Conservation (phyloP, 306 rosid genomes). For the Chamaecrista fasciculata region DNA sequence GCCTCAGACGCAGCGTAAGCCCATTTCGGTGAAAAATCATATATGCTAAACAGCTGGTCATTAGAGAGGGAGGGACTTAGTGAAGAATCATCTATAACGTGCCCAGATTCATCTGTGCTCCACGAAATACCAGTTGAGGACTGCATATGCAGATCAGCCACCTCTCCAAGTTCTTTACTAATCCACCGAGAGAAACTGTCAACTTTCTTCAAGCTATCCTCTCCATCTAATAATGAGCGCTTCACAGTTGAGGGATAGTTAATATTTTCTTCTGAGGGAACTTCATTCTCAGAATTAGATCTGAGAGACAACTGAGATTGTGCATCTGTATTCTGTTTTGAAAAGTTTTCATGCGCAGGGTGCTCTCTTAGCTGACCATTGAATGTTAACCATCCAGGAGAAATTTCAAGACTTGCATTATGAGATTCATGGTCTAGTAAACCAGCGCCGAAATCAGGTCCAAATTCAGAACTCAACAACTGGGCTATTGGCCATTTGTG, state of each 20-base stretch:
- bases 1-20: constrained; percentile 56
- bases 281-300: constrained; percentile 40
- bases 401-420: constrained; percentile 37
- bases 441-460: constrained; percentile 31
- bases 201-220: constrained; percentile 82
- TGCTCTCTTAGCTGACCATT: constrained; percentile 41
- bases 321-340: constrained; percentile 39
- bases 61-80: constrained; percentile 89
- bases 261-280: constrained; percentile 47
- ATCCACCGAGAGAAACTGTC: constrained; percentile 93
- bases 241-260: constrained; percentile 50
- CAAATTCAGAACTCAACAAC: constrained; percentile 48
- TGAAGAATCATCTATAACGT: constrained; percentile 64
- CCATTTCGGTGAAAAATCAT: constrained; percentile 81
- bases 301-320: constrained; percentile 33
- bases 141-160: constrained; percentile 72
- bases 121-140: constrained; percentile 77
- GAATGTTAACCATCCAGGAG: constrained; percentile 31
- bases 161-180: constrained; percentile 71
- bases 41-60: constrained; percentile 78
- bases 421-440: constrained; percentile 36
- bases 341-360: constrained; percentile 36
- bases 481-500: constrained; percentile 45
- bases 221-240: constrained; percentile 56
- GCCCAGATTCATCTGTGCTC: constrained; percentile 69